These are phyloP conservation scores for Tritrichomonas musculus DNA, from an alignment of 208 protist species.

Conservation along the genomic window DNA sequence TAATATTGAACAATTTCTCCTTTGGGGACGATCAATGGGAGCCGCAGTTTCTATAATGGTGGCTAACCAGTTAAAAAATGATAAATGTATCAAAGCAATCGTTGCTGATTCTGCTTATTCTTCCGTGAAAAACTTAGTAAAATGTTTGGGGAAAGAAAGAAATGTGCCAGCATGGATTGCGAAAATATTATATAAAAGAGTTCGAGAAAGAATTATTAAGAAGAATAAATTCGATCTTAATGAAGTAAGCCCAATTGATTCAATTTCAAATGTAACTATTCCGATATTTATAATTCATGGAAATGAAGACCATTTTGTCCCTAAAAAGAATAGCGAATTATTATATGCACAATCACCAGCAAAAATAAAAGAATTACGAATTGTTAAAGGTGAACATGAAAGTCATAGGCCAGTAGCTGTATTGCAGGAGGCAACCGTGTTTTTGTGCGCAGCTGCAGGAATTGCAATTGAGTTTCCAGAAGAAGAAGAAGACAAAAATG, in stretches of 20 bases:
- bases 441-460: not conserved
- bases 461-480: not conserved
- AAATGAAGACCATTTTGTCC: not conserved
- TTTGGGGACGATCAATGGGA: slow-evolving; percentile 22
- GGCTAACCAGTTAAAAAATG: not conserved
- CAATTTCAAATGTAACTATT: not conserved
- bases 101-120: not conserved
- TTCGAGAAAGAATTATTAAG: not conserved
- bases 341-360: not conserved
- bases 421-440: not conserved
- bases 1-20: not conserved
- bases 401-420: not conserved
- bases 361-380: not conserved
- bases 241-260: not conserved
- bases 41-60: not conserved
- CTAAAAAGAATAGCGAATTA: not conserved
- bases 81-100: slow-evolving; percentile 7
- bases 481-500: not conserved
- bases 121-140: not conserved
- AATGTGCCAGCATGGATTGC: not conserved
- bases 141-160: not conserved
- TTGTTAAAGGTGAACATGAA: not conserved
- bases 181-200: not conserved
- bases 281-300: not conserved
- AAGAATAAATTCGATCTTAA: not conserved